phyloP scores from a whole-genome alignment of 371 early-diverging fungal genomes.

The Rhizopus arrhizus region DNA sequence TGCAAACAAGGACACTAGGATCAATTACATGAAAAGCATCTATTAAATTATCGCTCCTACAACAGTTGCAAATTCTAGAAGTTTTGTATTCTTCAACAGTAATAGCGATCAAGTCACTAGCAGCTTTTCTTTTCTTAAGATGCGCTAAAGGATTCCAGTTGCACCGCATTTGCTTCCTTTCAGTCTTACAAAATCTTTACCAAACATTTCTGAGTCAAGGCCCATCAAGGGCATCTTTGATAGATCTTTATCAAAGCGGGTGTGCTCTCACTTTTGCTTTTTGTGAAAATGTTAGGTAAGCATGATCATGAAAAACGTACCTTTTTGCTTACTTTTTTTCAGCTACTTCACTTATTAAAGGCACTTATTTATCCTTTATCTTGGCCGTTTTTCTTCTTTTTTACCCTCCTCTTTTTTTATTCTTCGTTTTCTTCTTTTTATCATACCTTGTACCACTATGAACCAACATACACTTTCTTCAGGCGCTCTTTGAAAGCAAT shows the following conservation, averaged over 20 bases:
- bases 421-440: not conserved
- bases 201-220: slow-evolving; percentile 5
- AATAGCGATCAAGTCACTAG: not conserved
- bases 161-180: slow-evolving; percentile 1
- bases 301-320: no score
- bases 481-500: not conserved
- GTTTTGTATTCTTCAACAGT: slow-evolving; percentile 4
- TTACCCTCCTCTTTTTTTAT: not conserved
- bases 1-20: not conserved
- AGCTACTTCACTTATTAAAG: not conserved
- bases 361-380: not conserved
- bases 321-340: not conserved
- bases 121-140: not conserved
- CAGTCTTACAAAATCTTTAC: slow-evolving; percentile 3
- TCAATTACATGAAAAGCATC: not conserved
- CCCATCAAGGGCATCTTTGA: slow-evolving; percentile 2
- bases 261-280: not conserved
- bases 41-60: not conserved
- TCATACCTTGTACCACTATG: slow-evolving; percentile 1
- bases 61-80: not conserved
- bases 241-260: not conserved
- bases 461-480: not conserved
- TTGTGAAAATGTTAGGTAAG: not conserved
- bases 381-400: no score
- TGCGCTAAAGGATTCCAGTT: not conserved